Conservation (phyloP, 345 rosid genomes). For the Noccaea caerulescens region DNA sequence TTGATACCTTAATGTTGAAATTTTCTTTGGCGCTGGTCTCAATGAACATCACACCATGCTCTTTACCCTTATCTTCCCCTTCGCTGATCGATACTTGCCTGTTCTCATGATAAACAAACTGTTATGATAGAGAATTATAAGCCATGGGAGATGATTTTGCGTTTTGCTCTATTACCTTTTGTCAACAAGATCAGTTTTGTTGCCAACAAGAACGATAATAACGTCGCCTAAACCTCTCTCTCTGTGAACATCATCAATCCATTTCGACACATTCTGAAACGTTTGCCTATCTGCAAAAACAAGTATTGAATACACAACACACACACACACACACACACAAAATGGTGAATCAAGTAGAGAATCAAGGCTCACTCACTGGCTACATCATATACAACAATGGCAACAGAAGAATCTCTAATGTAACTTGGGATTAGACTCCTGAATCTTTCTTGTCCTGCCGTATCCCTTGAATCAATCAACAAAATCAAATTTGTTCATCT, state of each 20-base stretch:
- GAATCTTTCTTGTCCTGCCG: slow-evolving; percentile 97
- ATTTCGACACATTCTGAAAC: slow-evolving; percentile 77
- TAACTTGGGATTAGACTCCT: slow-evolving; percentile 95
- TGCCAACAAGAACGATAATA: slow-evolving; percentile 86
- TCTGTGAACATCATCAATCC: slow-evolving; percentile 89
- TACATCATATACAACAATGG: slow-evolving; percentile 89
- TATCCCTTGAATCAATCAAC: slow-evolving; percentile 59
- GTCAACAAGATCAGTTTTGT: slow-evolving; percentile 91
- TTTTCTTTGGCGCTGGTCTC: slow-evolving; percentile 97
- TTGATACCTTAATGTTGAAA: slow-evolving; percentile 77
- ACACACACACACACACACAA: slow-evolving; percentile 6
- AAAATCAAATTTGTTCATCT: neutral
- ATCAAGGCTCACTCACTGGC: slow-evolving; percentile 63
- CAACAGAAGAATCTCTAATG: slow-evolving; percentile 95
- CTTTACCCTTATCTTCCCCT: slow-evolving; percentile 80
- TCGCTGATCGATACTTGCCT: slow-evolving; percentile 94
- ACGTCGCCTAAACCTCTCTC: slow-evolving; percentile 79
- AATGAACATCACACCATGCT: slow-evolving; percentile 83
- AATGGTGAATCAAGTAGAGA: neutral
- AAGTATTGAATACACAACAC: slow-evolving; percentile 6
- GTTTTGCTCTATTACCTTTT: slow-evolving; percentile 67
- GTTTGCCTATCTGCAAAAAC: slow-evolving; percentile 69
- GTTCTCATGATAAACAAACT: slow-evolving; percentile 23
- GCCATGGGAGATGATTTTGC: neutral
- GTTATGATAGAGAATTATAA: neutral